Base-by-base conservation (phyloP, 768 basidiomycete species). In the Termitomyces sp. region DNA sequence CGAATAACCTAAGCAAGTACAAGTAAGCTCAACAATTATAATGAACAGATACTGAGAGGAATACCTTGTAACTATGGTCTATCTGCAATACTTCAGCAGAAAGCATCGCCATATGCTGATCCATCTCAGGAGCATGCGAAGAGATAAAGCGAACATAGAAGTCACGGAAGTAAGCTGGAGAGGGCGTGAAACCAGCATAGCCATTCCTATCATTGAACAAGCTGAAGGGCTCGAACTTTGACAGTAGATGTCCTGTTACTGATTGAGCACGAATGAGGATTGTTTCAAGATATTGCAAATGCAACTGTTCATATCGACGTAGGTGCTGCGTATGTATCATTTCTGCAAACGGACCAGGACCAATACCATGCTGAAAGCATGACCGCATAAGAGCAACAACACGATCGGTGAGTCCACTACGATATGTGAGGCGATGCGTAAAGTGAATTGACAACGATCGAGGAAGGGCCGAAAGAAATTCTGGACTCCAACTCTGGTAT, bases 301-400 rank as follows among this genome's bases (percentile, higher is more conserved):
- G 14, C 7, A 55, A 40, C 14, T 44, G 46, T 27, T 69, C 65
- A 39, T 61, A 66, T 37, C 50, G 53, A 7, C 60, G 59, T 10
- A 64, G 49, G 53, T 68, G 68, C n/a, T 60, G 56, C 3, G 54
- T n/a, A n/a, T n/a, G n/a, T n/a, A n/a, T n/a, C n/a, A n/a, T n/a
- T n/a, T n/a, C n/a, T n/a, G n/a, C n/a, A 36, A 70, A 67, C 33
- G 64, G 68, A n/a, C 60, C 61, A 13, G 68, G 56, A 2, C 69
- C 67, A 57, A 65, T 62, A 1, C 68, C 66, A 56, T 55, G 57
- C 48, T 62, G 60, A 53, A 68, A 64, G 1, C 59, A 69, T 4
- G 56, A 58, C 2, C 51, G 42, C 56, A 70, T 53, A 6, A 65
- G 56, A 20, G 61, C 57, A 48, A 64, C 61, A 1, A 69, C 10